Base-by-base conservation (phyloP, 768 basidiomycete species). In the Suillus variegatus region DNA sequence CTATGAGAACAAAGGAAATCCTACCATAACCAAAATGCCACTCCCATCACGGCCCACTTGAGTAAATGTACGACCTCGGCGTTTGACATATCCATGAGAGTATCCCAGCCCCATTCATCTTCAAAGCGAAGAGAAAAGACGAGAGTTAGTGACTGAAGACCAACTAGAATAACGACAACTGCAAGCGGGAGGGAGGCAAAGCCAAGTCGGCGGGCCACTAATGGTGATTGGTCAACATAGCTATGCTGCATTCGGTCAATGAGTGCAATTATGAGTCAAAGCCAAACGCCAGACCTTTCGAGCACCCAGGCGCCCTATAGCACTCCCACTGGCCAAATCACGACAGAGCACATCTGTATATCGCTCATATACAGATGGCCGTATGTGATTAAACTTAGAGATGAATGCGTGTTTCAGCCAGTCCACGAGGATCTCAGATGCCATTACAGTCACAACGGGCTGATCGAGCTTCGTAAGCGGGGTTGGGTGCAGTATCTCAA, bases 381-480 rank as follows among this genome's bases (percentile, higher is more conserved):
- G 88, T 56, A 99, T 96, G 72, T 99, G 97, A 71, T 99, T 99
- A 82, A 99, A 99, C 77, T 99, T 99, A 60, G 96, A 97, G 71
- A 99, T 99, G 79, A 99, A 99, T 12, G 96, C 97, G 72, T 99
- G 97, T 76, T 99, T 99, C 60, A 99, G 83, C 97, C 97, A 99
- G 75, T 99, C 97, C 13, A 99, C 97, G 14, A 92, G 76, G 85
- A 94, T 92, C 76, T 99, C 97, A 2, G 95, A 97, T 5, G 88
- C 73, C 76, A 99, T 83, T 4, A 99, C 97, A 2, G 93, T 92
- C 60, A 98, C 69, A 2, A 97, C 95, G 25, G 97, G 97, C 95
- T 97, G 32, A 71, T 20, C 43, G 36, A 64, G 58, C 32, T 49
- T 28, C 62, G 38, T 60, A 43, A 16, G 43, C 51, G 60, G 64